Evolutionary conservation across 1,284 basidiomycete genomes (phyloP), one percentile per base, ranked within the genome.

Genomic region (Cutaneotrichosporon sp.): DNA sequence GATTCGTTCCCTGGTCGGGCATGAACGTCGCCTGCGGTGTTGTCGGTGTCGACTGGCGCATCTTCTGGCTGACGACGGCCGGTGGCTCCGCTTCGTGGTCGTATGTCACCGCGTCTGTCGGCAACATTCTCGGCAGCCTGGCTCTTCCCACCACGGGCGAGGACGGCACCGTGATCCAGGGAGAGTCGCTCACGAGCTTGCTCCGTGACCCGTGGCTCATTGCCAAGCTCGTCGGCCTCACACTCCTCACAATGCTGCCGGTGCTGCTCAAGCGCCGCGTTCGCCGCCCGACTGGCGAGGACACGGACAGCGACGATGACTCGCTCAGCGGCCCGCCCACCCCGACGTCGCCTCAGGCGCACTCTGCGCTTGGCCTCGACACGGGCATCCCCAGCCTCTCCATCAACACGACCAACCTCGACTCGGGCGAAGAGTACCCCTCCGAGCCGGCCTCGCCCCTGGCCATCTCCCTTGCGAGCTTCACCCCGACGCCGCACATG

Each of bases 1-100:
- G 92, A 27, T 86, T 95, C 57, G 91, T 95, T 10, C 92, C 92
- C 5, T 95, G 92, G 92, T 91, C 90, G 57, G 92, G 91, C 58
- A 92, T 95, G 82, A 95, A 95, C 75, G 89, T 95, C 62, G 92
- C 92, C 33, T 93, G 89, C 76, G 92, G 92, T 52, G 90, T 94
- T 18, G 91, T 90, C 69, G 88, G 89, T 34, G 91, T 95, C 25
- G 81, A 92, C 72, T 93, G 91, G 77, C 83, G 88, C 70, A 81
- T 91, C 27, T 62, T 93, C 89, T 83, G 91, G 92, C 69, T 91
- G 86, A 59, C 87, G 83, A 71, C 82, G 87, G 68, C 92, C 85
- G 33, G 93, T 86, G 92, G 95, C 86, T 69, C 90, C 86, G 60
- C 92, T 87, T 72, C 91, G 87, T 78, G 94, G 92, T 77, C 72